phyloP scores from a whole-genome alignment of 2,329 filamentous ascomycete species.

The Xylariaceae sp. region DNA sequence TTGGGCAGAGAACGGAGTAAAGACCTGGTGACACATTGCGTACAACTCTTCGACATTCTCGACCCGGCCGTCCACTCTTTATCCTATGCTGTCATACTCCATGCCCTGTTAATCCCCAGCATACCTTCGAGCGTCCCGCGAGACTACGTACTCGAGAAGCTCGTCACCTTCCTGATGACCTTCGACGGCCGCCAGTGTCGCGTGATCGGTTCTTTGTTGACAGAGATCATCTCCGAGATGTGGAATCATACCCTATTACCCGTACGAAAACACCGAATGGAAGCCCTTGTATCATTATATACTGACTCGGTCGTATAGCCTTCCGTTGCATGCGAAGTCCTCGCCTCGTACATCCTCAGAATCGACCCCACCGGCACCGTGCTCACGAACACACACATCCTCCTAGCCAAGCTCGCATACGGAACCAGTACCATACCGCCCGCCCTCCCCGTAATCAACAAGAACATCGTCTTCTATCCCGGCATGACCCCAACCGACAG shows the following conservation, averaged over 20 bases:
- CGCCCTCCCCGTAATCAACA: constrained; percentile 61
- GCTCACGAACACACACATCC: constrained; percentile 63
- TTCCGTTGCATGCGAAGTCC: constrained; percentile 43
- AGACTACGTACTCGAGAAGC: constrained; percentile 38
- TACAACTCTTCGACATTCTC: constrained; percentile 44
- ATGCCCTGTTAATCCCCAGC: constrained; percentile 36
- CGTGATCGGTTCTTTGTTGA: constrained; percentile 45
- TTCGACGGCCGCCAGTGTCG: constrained; percentile 54
- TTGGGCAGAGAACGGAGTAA: constrained; percentile 35
- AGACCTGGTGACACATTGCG: constrained; percentile 34
- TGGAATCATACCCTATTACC: constrained; percentile 14
- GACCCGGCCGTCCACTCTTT: constrained; percentile 50
- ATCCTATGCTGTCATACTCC: constrained; percentile 49
- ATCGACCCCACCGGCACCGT: constrained; percentile 66
- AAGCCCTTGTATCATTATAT: constrained; percentile 21
- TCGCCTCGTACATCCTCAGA: constrained; percentile 56
- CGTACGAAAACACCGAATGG: no score
- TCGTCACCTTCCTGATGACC: constrained; percentile 43
- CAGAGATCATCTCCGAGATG: constrained; percentile 43
- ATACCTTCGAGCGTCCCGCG: constrained; percentile 26
- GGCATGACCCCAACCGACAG: constrained; percentile 39
- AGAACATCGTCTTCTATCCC: constrained; percentile 65
- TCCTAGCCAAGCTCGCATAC: constrained; percentile 58
- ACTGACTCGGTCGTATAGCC: constrained; percentile 36
- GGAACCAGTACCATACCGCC: constrained; percentile 51